Base-by-base conservation (phyloP, 2,329 filamentous ascomycete species). In the Orbilia javanica region DNA sequence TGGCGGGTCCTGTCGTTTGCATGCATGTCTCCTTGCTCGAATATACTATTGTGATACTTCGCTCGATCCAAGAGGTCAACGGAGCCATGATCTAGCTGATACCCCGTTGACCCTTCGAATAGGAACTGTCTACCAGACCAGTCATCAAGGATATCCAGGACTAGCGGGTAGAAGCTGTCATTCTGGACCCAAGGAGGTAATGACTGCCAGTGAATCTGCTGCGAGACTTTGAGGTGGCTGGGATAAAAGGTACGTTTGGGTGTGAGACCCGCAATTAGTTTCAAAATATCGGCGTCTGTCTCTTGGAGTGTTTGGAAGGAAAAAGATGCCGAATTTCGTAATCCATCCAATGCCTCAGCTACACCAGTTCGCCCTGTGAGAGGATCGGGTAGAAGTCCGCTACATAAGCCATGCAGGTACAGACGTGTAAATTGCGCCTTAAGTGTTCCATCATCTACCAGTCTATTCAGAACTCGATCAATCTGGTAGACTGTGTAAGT, bases 361-460 rank as follows among this genome's bases (percentile, higher is more conserved):
- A 87, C 88, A 0, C 89, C 89, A 0, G 87, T 90, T 2, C 82
- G 82, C 0, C 80, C 55, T 0, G 86, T 88, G 0, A 90, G 82
- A 0, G 83, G 83, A 79, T 90, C 88, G 0, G 86, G 86, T 0
- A 89, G 82, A 29, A 84, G 87, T 53, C 85, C 85, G 0, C 88
- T 87, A 0, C 88, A 90, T 0, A 89, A 66, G 0, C 86, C 88
- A 75, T 90, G 88, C 0, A 90, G 82, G 34, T 87, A 87, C 11
- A 84, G 83, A 0, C 88, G 82, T 15, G 86, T 85, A 0, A 91
- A 83, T 67, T 87, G 88, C 81, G 87, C 88, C 13, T 86, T 84
- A 0, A 89, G 52, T 11, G 83, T 87, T 0, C 86, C 87, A 79
- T 86, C 87, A 20, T 88, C 87, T 0, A 84, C 72, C 0, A 92